Evolutionary conservation across 169 alveolate species (phyloP).

Genomic region (Plasmodium berghei): DNA sequence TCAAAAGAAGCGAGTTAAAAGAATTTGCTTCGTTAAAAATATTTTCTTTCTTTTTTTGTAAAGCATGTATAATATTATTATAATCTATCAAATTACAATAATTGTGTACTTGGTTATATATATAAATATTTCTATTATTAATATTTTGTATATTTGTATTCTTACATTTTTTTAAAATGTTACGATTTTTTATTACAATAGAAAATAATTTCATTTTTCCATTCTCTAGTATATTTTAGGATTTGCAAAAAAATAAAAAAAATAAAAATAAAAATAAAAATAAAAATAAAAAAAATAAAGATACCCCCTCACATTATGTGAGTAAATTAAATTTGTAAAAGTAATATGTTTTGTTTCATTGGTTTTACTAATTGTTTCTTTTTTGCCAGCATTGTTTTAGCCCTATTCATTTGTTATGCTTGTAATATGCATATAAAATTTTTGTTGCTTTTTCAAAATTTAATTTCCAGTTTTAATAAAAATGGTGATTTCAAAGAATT

Average conservation of each 20-base stretch:
- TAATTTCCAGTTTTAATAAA: no score
- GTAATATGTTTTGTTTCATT: not conserved
- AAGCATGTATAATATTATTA: conserved; percentile 1
- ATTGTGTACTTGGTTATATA: not conserved
- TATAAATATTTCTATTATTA: not conserved
- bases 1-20: conserved; percentile 19
- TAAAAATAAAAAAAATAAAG: not conserved
- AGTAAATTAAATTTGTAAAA: not conserved
- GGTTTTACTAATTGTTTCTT: no score
- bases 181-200: not conserved
- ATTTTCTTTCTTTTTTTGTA: conserved; percentile 10
- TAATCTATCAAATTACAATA: conserved; percentile 30
- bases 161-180: conserved; percentile 2
- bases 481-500: no score
- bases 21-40: conserved; percentile 21
- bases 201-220: conserved; percentile 57
- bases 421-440: no score
- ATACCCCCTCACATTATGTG: not conserved
- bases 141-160: not conserved
- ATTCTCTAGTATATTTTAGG: not conserved
- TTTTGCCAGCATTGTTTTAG: no score
- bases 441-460: no score
- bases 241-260: not conserved
- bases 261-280: not conserved
- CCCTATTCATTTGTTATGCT: no score